Base-by-base conservation (phyloP, 176 grass and related monocot genomes). In the Lolium multiflorum region DNA sequence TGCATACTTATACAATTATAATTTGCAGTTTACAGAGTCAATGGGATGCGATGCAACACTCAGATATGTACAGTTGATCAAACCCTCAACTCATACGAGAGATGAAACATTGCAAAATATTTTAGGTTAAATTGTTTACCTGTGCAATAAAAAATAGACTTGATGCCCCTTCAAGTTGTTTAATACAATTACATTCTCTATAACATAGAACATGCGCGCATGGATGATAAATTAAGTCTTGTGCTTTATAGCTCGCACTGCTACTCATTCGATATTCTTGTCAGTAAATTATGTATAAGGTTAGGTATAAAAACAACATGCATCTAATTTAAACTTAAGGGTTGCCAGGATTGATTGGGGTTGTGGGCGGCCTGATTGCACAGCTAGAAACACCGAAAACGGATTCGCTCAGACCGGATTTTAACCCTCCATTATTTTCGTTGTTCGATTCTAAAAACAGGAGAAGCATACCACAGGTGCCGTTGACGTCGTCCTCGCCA, bases 401-500 rank as follows among this genome's bases (percentile, higher is more conserved):
- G 49, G 49, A 76, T 76, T 11, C 46, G 73, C 48, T 76, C 7
- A 44, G 48, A 25, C 22, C 14, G 7, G 46, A 74, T 74, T 50
- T 5, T 11, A 11, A 12, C n/a, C 43, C 11, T 47, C 9, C 46
- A 47, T 2, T 47, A 72, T 46, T 47, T 47, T 18, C 31, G 10
- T 2, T 48, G 70, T 9, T 74, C 21, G 73, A 35, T 55, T 55
- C 25, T 17, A 2, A 55, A 20, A 3, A 55, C 9, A 55, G 14
- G 8, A 76, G 15, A 25, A 5, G 50, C 49, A 18, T 76, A 76
- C 73, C 73, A 37, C 73, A 55, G 73, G 73, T 50, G 48, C 49
- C 49, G 73, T 55, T 54, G 73, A 55, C 73, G 73, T 26, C 48
- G 46, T 31, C 49, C 73, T 76, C 25, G 73, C 49, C 73, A 54